These are phyloP conservation scores for Paradendryphiella salina DNA, from an alignment of 2,329 filamentous ascomycete species.

Conservation along the genomic window DNA sequence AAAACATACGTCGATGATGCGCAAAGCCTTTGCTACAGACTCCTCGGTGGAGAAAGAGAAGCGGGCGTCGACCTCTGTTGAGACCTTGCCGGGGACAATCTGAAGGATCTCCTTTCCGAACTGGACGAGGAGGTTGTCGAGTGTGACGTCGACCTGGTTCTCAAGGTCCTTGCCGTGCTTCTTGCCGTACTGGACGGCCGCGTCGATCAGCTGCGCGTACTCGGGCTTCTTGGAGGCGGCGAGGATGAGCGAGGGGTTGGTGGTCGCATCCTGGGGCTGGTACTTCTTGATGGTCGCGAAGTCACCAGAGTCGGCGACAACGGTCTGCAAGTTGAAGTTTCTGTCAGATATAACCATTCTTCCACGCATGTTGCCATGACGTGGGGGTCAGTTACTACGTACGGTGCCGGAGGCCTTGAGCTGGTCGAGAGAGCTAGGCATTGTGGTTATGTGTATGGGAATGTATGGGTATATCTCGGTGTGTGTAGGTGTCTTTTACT, in stretches of 20 bases:
- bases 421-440: constrained; percentile 92
- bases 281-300: constrained; percentile 92
- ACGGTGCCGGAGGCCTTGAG: constrained; percentile 96
- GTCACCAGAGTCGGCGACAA: constrained; percentile 95
- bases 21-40: constrained; percentile 92
- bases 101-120: constrained; percentile 97
- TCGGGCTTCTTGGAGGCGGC: constrained; percentile 97
- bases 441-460: constrained; percentile 48
- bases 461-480: constrained; percentile 21
- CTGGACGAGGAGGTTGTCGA: constrained; percentile 94
- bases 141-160: constrained; percentile 81
- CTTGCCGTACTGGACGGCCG: constrained; percentile 85
- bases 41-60: constrained; percentile 95
- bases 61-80: constrained; percentile 94
- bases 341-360: constrained; percentile 9
- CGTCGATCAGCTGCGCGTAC: constrained; percentile 89
- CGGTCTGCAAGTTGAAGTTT: constrained; percentile 62
- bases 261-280: constrained; percentile 99
- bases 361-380: constrained; percentile 13
- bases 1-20: constrained; percentile 83
- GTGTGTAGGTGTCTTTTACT: constrained; percentile 6
- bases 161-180: constrained; percentile 67
- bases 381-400: constrained; percentile 53
- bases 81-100: constrained; percentile 97
- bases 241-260: constrained; percentile 98